Percentiles rank a stretch among this genome's conserved stretches.
Evolutionary conservation across 1,284 basidiomycete genomes (phyloP).

Genomic region (Ustilago tritici): DNA sequence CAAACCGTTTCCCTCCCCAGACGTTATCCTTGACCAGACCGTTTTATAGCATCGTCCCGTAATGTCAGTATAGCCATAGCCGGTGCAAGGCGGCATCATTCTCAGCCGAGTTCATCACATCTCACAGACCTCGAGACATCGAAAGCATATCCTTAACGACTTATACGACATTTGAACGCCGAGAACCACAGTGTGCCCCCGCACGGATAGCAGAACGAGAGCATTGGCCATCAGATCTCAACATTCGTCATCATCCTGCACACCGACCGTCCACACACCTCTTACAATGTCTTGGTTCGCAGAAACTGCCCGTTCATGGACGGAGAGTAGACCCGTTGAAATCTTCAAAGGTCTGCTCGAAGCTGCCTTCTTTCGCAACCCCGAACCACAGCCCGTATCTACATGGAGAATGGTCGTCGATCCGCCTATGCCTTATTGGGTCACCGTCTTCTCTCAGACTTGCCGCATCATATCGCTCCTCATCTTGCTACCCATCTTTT

Average conservation of each 20-base stretch:
- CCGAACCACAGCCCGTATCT: slow-evolving; percentile 33
- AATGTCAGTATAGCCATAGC: neutral
- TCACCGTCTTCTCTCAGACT: slow-evolving; percentile 28
- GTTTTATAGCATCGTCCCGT: neutral
- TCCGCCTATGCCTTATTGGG: slow-evolving; percentile 43
- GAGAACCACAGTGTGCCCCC: neutral
- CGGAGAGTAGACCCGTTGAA: slow-evolving; percentile 6
- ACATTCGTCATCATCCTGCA: neutral
- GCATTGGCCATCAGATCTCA: too few species aligned
- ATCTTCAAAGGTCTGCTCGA: slow-evolving; percentile 24
- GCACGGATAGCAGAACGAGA: neutral
- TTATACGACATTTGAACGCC: neutral
- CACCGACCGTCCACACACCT: neutral
- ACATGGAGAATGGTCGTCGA: slow-evolving; percentile 36
- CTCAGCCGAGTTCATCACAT: neutral
- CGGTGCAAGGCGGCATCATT: neutral
- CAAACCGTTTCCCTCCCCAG: neutral
- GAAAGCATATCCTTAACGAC: neutral
- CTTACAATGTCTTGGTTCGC: slow-evolving; percentile 21
- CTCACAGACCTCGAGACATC: neutral
- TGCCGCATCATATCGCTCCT: slow-evolving; percentile 51
- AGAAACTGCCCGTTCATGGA: slow-evolving; percentile 14
- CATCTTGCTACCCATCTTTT: slow-evolving; percentile 55
- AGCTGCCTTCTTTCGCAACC: slow-evolving; percentile 29
- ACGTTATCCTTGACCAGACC: neutral